These are phyloP conservation scores for Populus alba DNA, from an alignment of 345 rosid species.

Conservation along the genomic window DNA sequence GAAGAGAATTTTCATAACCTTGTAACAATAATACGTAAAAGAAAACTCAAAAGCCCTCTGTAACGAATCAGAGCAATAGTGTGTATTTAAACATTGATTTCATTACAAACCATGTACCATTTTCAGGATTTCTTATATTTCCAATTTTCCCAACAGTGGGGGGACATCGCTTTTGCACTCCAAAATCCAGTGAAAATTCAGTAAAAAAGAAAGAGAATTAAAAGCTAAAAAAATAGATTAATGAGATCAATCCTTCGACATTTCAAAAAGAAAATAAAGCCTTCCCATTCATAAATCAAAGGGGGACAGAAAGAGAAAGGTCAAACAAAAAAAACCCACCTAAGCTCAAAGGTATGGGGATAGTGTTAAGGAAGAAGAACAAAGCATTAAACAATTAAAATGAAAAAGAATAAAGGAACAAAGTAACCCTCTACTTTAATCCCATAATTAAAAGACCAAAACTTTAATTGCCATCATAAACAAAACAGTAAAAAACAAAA, in stretches of 20 bases:
- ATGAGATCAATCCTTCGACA: neutral
- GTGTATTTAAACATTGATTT: neutral
- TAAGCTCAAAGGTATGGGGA: neutral
- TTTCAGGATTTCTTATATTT: neutral
- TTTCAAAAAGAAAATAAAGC: neutral
- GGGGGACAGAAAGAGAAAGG: neutral
- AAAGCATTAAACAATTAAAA: neutral
- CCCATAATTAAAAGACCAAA: neutral
- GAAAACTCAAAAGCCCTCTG: neutral
- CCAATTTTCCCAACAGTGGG: neutral
- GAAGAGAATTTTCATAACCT: neutral
- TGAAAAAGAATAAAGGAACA: slow-evolving; percentile 23
- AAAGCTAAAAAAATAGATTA: neutral
- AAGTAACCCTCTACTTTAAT: slow-evolving; percentile 30
- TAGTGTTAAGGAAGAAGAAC: slow-evolving; percentile 19
- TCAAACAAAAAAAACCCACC: slow-evolving; percentile 1
- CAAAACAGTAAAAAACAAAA: neutral
- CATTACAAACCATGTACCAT: neutral
- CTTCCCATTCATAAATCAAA: neutral
- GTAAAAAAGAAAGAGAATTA: neutral
- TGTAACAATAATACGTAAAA: neutral
- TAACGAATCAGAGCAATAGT: neutral
- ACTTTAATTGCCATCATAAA: neutral
- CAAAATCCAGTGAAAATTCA: neutral
- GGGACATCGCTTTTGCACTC: neutral